Evolutionary conservation across 2,329 filamentous ascomycete species (phyloP).

Genomic region (Exophiala phaeomuriformis): DNA sequence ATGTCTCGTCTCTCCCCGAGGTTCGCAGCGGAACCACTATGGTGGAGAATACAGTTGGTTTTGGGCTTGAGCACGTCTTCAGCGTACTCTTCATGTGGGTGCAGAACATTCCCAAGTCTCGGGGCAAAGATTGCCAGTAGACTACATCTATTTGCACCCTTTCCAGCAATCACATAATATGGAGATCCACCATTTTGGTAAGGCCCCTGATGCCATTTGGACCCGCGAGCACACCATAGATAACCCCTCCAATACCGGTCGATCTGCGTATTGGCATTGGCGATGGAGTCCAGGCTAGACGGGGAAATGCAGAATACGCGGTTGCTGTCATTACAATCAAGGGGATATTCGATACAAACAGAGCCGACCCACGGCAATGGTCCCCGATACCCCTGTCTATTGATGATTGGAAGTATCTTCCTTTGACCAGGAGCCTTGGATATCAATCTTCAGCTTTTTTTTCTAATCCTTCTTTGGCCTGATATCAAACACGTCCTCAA

Average conservation of each 20-base stretch:
- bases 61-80: too few relatives aligned
- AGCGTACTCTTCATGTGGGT: too few relatives aligned
- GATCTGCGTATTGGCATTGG: background rate
- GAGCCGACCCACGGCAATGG: background rate
- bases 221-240: constrained; percentile 4
- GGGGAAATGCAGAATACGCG: background rate
- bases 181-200: background rate
- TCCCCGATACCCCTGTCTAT: too few relatives aligned
- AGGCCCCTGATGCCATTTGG: background rate
- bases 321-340: background rate
- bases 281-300: background rate
- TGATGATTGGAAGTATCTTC: too few relatives aligned
- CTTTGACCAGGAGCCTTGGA: background rate
- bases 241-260: background rate
- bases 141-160: background rate
- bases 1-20: background rate
- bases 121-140: background rate
- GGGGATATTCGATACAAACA: too few relatives aligned
- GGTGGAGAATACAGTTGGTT: too few relatives aligned
- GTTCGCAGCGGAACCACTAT: too few relatives aligned
- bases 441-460: background rate
- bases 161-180: background rate
- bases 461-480: background rate
- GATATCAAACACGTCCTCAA: background rate
- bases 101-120: too few relatives aligned